A percentile compares a stretch with the other conserved stretches of the same genome.
Conservation (phyloP, 1,284 basidiomycete genomes). For the Hymenochaete sp. region DNA sequence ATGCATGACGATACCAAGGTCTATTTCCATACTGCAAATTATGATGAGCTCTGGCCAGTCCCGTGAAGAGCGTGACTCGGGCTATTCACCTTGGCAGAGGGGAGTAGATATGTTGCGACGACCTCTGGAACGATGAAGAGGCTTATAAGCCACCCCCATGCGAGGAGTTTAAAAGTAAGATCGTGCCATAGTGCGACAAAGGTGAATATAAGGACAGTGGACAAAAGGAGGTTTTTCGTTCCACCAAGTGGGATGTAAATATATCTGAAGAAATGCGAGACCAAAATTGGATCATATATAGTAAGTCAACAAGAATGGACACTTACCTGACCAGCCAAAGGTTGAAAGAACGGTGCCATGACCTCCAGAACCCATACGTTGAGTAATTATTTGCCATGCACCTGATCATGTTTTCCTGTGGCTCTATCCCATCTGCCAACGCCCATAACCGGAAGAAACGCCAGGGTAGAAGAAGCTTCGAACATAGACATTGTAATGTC, state of each 20-base stretch:
- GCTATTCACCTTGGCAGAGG: constrained; percentile 51
- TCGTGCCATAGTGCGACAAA: constrained; percentile 99
- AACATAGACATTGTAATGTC: background rate
- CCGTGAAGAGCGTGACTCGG: background rate
- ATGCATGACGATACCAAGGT: constrained; percentile 82
- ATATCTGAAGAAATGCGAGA: constrained; percentile 47
- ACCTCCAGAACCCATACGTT: constrained; percentile 87
- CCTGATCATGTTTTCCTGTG: constrained; percentile 97
- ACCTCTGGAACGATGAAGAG: constrained; percentile 90
- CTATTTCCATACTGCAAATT: constrained; percentile 49
- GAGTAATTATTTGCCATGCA: constrained; percentile 99
- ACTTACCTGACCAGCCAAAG: constrained; percentile 84
- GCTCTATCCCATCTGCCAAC: constrained; percentile 80
- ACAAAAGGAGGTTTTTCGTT: constrained; percentile 50
- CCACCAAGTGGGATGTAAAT: constrained; percentile 95
- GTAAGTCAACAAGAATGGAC: constrained; percentile 7
- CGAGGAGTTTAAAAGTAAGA: constrained; percentile 77
- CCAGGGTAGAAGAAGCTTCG: constrained; percentile 90
- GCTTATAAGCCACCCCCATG: constrained; percentile 96
- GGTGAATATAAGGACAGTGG: constrained; percentile 82
- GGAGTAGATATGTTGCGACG: constrained; percentile 49
- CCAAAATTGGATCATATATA: constrained; percentile 4
- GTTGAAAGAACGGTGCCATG: constrained; percentile 96
- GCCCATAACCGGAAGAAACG: constrained; percentile 97
- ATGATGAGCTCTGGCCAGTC: background rate